Percentiles rank a stretch among this genome's conserved stretches.
Conservation (phyloP, 345 rosid species). For the Populus tremula region DNA sequence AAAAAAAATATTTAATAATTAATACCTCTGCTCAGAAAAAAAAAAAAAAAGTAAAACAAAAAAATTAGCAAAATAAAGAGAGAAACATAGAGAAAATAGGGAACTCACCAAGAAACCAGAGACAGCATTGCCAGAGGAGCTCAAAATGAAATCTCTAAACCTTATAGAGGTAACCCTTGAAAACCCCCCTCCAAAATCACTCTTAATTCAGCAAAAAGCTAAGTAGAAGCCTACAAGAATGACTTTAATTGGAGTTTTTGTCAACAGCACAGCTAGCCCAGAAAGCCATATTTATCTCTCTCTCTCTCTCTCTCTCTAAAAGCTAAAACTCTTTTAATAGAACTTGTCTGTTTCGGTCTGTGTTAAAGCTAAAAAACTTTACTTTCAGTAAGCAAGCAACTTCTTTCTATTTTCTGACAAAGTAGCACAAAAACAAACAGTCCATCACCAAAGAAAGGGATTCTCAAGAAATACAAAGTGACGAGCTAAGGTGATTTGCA, state of each 20-base stretch:
- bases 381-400: neutral
- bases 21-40: neutral
- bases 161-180: conserved; percentile 14
- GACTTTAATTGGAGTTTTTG: conserved; percentile 28
- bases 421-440: neutral
- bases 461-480: neutral
- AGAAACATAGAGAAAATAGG: neutral
- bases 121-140: conserved; percentile 41
- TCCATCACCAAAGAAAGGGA: neutral
- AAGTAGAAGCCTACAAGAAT: conserved; percentile 27
- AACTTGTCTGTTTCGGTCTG: conserved; percentile 8
- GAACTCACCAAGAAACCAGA: conserved; percentile 40
- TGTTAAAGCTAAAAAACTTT: conserved; percentile 1
- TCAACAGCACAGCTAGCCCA: neutral
- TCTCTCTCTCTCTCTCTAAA: neutral
- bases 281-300: neutral
- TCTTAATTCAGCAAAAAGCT: conserved; percentile 20
- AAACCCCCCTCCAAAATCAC: conserved; percentile 36
- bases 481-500: neutral
- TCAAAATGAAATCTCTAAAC: conserved; percentile 11
- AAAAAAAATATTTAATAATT: neutral
- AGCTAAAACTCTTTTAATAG: conserved; percentile 10
- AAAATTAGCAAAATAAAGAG: neutral
- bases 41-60: neutral
- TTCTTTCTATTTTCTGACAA: neutral